phyloP scores from a whole-genome alignment of 2,329 filamentous ascomycete genomes.

The Xylaria digitata region DNA sequence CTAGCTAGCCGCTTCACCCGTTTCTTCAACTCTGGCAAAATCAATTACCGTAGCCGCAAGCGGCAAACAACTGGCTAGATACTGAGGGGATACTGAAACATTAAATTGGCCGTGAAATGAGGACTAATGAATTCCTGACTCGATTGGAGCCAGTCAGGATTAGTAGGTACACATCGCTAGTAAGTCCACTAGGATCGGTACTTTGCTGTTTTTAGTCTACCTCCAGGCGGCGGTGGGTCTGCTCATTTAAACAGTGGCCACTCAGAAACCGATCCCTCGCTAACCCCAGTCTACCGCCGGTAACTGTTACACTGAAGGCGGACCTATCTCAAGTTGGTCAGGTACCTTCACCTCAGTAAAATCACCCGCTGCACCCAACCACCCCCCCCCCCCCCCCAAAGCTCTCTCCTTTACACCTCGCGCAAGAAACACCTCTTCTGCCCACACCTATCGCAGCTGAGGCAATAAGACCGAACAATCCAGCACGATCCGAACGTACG shows the following conservation, averaged over 20 bases:
- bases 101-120: conserved; percentile 10
- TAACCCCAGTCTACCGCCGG: conserved; percentile 34
- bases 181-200: conserved; percentile 28
- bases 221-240: conserved; percentile 28
- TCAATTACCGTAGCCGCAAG: neutral
- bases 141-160: conserved; percentile 4
- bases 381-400: no score
- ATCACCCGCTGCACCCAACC: conserved; percentile 38
- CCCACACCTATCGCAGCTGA: conserved; percentile 24
- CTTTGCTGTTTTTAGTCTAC: conserved; percentile 28
- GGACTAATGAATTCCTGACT: conserved; percentile 14
- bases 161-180: neutral
- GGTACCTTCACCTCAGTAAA: conserved; percentile 32
- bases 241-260: conserved; percentile 36
- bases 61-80: neutral
- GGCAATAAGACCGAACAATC: conserved; percentile 20
- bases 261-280: conserved; percentile 13
- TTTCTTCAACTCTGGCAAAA: neutral
- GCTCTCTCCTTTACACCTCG: conserved; percentile 23
- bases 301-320: conserved; percentile 30
- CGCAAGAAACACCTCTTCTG: conserved; percentile 25
- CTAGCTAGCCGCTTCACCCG: neutral
- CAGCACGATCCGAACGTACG: conserved; percentile 19
- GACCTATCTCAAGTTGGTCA: conserved; percentile 33
- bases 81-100: conserved; percentile 16